Conservation (phyloP, 495 filamentous ascomycete genomes). For the Lepraria neglecta region DNA sequence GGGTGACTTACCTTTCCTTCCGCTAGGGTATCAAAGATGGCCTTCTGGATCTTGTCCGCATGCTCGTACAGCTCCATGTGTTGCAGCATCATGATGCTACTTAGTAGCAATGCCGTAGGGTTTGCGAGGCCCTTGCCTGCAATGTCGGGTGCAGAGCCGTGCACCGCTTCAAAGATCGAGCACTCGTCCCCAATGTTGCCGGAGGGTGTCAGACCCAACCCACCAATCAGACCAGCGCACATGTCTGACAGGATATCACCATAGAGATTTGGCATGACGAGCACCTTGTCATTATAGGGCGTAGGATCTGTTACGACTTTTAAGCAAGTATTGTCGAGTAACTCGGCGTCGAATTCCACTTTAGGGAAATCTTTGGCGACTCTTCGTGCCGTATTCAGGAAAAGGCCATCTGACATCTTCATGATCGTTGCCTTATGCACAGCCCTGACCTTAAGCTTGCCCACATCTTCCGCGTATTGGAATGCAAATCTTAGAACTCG, state of each 20-base stretch:
- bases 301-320: conserved; percentile 93
- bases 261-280: conserved; percentile 99
- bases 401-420: conserved; percentile 99
- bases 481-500: conserved; percentile 93
- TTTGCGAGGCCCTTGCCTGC: conserved; percentile 93
- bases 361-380: conserved; percentile 90
- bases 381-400: conserved; percentile 75
- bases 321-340: conserved; percentile 97
- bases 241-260: conserved; percentile 99
- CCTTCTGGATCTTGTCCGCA: conserved; percentile 82
- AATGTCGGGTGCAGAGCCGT: conserved; percentile 96
- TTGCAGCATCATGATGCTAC: conserved; percentile 97
- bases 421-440: conserved; percentile 99
- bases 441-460: conserved; percentile 89
- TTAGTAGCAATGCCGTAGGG: conserved; percentile 85
- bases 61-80: conserved; percentile 90
- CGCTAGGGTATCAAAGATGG: conserved; percentile 86
- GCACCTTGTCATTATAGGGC: conserved; percentile 97
- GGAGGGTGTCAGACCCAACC: conserved; percentile 91
- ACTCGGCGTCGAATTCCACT: conserved; percentile 90
- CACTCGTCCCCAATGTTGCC: conserved; percentile 99
- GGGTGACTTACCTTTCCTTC: conserved; percentile 71
- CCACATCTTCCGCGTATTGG: conserved; percentile 88
- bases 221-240: conserved; percentile 97
- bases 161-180: conserved; percentile 99